Base-by-base conservation (phyloP, 2,329 filamentous ascomycete species). In the Hypoxylon sp. region DNA sequence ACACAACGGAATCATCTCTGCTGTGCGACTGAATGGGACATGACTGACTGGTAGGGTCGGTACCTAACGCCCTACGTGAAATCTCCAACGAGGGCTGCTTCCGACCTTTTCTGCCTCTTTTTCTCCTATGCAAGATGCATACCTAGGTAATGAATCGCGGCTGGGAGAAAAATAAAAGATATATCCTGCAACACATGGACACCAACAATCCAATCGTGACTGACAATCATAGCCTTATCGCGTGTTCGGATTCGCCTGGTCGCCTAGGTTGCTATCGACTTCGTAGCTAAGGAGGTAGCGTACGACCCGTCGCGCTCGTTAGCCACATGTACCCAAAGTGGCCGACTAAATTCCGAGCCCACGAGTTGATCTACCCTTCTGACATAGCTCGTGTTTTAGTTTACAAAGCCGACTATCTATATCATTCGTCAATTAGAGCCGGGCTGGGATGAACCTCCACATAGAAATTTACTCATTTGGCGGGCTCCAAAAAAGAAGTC, bases 391-490 rank as follows among this genome's bases (percentile, higher is more conserved):
- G 28, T 54, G 52, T 59, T 50, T 54, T 56, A 58, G 61, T 57
- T 47, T 32, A 49, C 50, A 50, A 44, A 59, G 46, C 32, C 39
- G 46, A 6, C 10, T 39, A 19, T 19, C 15, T 24, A 32, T 54
- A 32, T 51, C 49, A 67, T 65, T 65, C 58, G 61, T 65, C 61
- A 67, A 67, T 67, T 65, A 67, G 47, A 59, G 24, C 51, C 55
- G 39, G 44, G 52, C 54, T 62, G 17, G 49, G 62, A 50, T 53
- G 37, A 32, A 47, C 37, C 47, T n/a, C 48, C 56, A 54, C 58
- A 59, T 51, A 62, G 49, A 59, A 62, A 57, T 44, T 54, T 59
- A 52, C 51, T 58, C 59, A 61, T 58, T 65, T 64, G 52, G 55
- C 62, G 37, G 52, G 51, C 47, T 62, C 61, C 39, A 49, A 24